These are phyloP conservation scores for Pseudofabraea citricarpa DNA, from an alignment of 2,329 filamentous ascomycete genomes.

Conservation along the genomic window DNA sequence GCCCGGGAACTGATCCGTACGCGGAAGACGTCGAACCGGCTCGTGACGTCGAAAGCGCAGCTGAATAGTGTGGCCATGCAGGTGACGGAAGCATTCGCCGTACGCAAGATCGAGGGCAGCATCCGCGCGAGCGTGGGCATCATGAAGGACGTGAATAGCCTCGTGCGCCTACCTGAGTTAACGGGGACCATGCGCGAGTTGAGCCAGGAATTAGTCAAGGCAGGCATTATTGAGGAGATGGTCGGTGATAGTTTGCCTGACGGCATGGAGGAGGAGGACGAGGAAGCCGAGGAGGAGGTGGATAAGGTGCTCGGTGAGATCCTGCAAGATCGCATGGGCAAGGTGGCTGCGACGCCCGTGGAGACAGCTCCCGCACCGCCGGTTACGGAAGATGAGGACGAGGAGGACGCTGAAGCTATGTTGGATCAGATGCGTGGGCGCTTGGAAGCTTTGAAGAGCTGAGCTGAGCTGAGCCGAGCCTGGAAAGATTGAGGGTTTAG, in stretches of 20 bases:
- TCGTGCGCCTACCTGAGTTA: slow-evolving; percentile 81
- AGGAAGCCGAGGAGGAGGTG: slow-evolving; percentile 75
- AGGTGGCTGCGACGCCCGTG: slow-evolving; percentile 55
- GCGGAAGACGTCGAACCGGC: slow-evolving; percentile 67
- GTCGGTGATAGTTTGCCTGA: slow-evolving; percentile 80
- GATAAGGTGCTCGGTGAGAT: slow-evolving; percentile 92
- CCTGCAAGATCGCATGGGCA: slow-evolving; percentile 73
- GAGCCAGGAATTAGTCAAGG: slow-evolving; percentile 82
- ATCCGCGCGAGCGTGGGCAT: slow-evolving; percentile 83
- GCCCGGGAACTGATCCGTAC: slow-evolving; percentile 82
- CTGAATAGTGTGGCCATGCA: slow-evolving; percentile 94
- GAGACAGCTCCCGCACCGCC: slow-evolving; percentile 45
- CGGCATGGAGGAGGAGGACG: slow-evolving; percentile 68
- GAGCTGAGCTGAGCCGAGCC: no score
- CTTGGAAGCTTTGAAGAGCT: slow-evolving; percentile 87
- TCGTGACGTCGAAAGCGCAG: slow-evolving; percentile 86
- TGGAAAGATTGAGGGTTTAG: background rate
- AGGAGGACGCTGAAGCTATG: slow-evolving; percentile 84
- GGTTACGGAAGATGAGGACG: slow-evolving; percentile 61
- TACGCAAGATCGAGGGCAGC: slow-evolving; percentile 92
- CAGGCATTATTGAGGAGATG: slow-evolving; percentile 98
- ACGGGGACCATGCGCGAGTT: slow-evolving; percentile 87
- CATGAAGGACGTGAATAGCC: slow-evolving; percentile 92
- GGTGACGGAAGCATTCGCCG: slow-evolving; percentile 91
- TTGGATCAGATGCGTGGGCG: slow-evolving; percentile 92